Base-by-base conservation (phyloP, 495 filamentous ascomycete species). In the Penicillium paradoxum region DNA sequence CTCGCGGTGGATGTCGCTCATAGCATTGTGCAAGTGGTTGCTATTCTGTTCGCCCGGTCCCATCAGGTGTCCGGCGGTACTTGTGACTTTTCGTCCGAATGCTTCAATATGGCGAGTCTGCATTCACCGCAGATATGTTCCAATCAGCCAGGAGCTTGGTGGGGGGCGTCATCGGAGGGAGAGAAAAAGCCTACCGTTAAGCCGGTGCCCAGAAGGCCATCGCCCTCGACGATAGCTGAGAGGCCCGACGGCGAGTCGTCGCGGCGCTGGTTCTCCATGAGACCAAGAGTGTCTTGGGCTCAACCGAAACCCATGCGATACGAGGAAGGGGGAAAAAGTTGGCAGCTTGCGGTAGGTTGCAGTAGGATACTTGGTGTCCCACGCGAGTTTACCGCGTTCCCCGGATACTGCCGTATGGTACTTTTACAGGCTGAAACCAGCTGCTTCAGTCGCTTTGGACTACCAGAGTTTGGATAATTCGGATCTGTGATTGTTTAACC, bases 81-180 rank as follows among this genome's bases (percentile, higher is more conserved):
- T 89, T 22, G 91, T 91, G 51, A 99, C 91, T 73, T 96, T 99
- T 60, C 91, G 83, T 46, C 89, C 83, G 71, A 99, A 96, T 33
- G 91, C 89, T 72, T 96, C 90, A 55, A 99, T 73, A 57, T 91
- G 88, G 62, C 89, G 84, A 39, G 89, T 81, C 92, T 97, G 66
- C 57, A 56, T 24, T 38, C 29, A 46, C 29, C 22, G 27, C 37
- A 44, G 7, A 47, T 51, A 13, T 21, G 30, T 32, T 17, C 37
- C 18, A 54, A 54, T 48, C 33, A 49, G 56, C 27, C 19, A 27
- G 49, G 34, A 49, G 32, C 11, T 50, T 40, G 39, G 46, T 43
- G 48, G 46, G 44, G 48, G 17, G 49, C 37, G 41, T 39, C 45
- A 14, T 44, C 29, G 40, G 14, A 30, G 43, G 19, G 11, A 14